Base-by-base conservation (phyloP, 306 rosid species). In the Fragaria vesca region DNA sequence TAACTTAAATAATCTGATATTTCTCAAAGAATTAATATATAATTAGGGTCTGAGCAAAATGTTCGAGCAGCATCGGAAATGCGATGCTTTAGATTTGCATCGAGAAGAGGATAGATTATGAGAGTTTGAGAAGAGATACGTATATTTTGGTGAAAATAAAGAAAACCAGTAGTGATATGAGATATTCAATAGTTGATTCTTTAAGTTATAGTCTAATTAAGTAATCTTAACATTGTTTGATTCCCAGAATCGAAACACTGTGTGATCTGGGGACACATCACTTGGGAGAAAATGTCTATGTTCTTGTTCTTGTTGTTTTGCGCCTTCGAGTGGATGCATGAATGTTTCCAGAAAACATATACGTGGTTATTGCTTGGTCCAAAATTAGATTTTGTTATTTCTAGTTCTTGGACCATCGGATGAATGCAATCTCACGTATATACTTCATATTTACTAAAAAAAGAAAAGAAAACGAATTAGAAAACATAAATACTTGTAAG, bases 231-330 rank as follows among this genome's bases (percentile, higher is more conserved):
- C 42, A 38, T 38, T 54, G 45, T 18, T n/a, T 72, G 11, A 21
- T 36, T 21, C 26, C 32, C n/a, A 36, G 18, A 36, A 54, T 32
- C 12, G 8, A n/a, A 38, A 32, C 2, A 21, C 38, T 4, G 9
- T 15, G 6, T 40, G 68, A 73, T 17, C 4, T 12, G 18, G 28
- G 54, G 40, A 57, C 65, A 54, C 66, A 72, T 72, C 50, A 72
- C n/a, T 36, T 32, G 76, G 20, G 24, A 52, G 66, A 52, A 55
- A 73, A 73, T 73, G 77, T 55, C 21, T 30, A 38, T 73, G 66
- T 55, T 57, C 46, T 55, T 73, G 66, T 38, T 57, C 46, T 55
- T 42, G 68, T 73, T 36, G 45, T 34, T 17, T 36, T 57, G 54
- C 54, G 36, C 10, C 77, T 43, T 73, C 47, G 11, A 17, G 68